Percentiles rank a stretch among this genome's conserved stretches.
Evolutionary conservation across 768 basidiomycete genomes (phyloP).

Genomic region (Panellus pusillus): DNA sequence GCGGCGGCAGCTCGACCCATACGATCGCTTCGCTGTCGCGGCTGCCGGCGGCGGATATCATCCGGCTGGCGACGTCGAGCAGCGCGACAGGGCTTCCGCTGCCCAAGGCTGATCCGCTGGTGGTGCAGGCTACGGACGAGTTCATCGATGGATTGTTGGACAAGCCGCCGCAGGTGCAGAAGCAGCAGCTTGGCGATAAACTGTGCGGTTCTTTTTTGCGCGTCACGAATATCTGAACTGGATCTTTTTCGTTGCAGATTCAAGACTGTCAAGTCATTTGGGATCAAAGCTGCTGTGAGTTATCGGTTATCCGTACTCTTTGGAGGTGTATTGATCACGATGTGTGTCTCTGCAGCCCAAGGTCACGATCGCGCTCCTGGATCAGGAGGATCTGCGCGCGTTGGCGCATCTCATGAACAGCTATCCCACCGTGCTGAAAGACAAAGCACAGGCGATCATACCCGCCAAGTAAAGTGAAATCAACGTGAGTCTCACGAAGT

Average conservation of each 20-base stretch:
- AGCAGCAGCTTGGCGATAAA: too few relatives aligned
- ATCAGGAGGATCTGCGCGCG: constrained; percentile 85
- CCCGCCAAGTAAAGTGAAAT: constrained; percentile 22
- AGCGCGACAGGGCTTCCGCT: constrained; percentile 54
- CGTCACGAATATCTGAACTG: too few relatives aligned
- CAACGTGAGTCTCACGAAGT: too few relatives aligned
- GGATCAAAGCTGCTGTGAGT: constrained; percentile 78
- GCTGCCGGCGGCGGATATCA: constrained; percentile 74
- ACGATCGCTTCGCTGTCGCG: constrained; percentile 72
- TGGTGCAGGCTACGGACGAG: constrained; percentile 67
- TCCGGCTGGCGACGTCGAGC: constrained; percentile 59
- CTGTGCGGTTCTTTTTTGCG: constrained; percentile 36
- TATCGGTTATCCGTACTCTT: not conserved
- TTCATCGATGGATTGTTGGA: constrained; percentile 66
- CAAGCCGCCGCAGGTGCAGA: constrained; percentile 59
- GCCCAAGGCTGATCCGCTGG: constrained; percentile 68
- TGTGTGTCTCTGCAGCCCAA: constrained; percentile 56
- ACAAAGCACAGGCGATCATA: constrained; percentile 50
- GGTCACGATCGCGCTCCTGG: constrained; percentile 78
- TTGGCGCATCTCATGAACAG: constrained; percentile 87
- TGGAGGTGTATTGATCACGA: too few relatives aligned
- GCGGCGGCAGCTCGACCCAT: constrained; percentile 43
- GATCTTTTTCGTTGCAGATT: constrained; percentile 32
- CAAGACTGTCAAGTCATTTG: constrained; percentile 72
- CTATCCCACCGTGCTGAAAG: constrained; percentile 79